These are phyloP conservation scores for Vanrija sp. DNA, from an alignment of 1,284 basidiomycete species.

Conservation along the genomic window DNA sequence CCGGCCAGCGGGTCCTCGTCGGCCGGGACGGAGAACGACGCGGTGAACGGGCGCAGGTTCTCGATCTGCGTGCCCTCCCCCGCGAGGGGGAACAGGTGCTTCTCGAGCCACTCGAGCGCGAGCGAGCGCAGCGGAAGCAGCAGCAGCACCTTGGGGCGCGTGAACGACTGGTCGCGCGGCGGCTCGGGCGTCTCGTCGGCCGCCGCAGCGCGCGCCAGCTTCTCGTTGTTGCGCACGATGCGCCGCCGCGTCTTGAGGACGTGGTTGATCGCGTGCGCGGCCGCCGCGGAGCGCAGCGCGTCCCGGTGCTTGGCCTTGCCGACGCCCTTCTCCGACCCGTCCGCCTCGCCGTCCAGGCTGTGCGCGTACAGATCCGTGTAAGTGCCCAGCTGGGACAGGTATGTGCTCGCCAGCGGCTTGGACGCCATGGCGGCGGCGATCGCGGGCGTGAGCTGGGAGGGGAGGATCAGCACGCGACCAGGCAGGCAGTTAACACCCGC, in stretches of 20 bases:
- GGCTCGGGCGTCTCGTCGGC: slow-evolving; percentile 49
- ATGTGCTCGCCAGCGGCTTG: slow-evolving; percentile 55
- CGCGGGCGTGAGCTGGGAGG: slow-evolving; percentile 56
- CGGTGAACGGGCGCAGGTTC: slow-evolving; percentile 74
- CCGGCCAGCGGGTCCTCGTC: slow-evolving; percentile 70
- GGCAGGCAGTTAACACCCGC: no score
- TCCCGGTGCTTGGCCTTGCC: slow-evolving; percentile 41
- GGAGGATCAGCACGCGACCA: not conserved
- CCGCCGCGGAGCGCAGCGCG: slow-evolving; percentile 61
- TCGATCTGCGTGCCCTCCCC: slow-evolving; percentile 70
- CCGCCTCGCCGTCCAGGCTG: slow-evolving; percentile 53
- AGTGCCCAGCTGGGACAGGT: slow-evolving; percentile 54
- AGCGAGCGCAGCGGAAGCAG: slow-evolving; percentile 89
- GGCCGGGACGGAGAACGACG: slow-evolving; percentile 80
- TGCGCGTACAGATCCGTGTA: slow-evolving; percentile 73
- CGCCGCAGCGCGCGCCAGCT: slow-evolving; percentile 61
- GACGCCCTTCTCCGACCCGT: slow-evolving; percentile 36
- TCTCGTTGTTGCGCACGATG: slow-evolving; percentile 92
- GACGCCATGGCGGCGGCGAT: slow-evolving; percentile 52
- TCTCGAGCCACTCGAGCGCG: slow-evolving; percentile 69
- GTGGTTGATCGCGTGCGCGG: slow-evolving; percentile 78
- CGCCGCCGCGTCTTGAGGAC: slow-evolving; percentile 86
- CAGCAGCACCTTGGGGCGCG: slow-evolving; percentile 87
- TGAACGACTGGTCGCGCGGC: slow-evolving; percentile 94
- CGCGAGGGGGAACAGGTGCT: slow-evolving; percentile 63